Percentiles rank a stretch among this genome's conserved stretches.
These are phyloP conservation scores for Ustilago curta DNA, from an alignment of 1,284 basidiomycete genomes.

Conservation along the genomic window DNA sequence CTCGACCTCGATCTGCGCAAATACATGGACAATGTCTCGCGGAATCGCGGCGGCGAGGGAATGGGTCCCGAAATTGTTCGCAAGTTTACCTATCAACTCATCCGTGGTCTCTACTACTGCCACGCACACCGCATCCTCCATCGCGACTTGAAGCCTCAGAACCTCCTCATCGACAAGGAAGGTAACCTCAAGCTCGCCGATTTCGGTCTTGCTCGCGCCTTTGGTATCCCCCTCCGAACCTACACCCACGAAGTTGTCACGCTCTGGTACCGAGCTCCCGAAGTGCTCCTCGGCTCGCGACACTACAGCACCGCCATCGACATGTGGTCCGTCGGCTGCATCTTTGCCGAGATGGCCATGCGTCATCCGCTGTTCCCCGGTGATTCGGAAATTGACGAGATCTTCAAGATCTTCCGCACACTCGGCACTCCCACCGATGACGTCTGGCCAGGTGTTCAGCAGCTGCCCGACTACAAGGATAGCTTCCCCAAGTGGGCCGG, in stretches of 20 bases:
- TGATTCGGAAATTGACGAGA: slow-evolving; percentile 99
- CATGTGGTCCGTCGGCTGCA: slow-evolving; percentile 98
- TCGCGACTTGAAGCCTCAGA: slow-evolving; percentile 97
- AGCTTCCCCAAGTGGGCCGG: slow-evolving; percentile 95
- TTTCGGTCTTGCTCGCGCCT: slow-evolving; percentile 94
- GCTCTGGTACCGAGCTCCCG: slow-evolving; percentile 97
- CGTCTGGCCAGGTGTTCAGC: slow-evolving; percentile 88
- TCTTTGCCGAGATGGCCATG: slow-evolving; percentile 89
- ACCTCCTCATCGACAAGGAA: slow-evolving; percentile 87
- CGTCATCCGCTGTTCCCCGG: slow-evolving; percentile 94
- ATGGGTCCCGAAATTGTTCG: slow-evolving; percentile 82
- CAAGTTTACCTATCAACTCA: slow-evolving; percentile 90
- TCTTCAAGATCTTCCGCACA: slow-evolving; percentile 92
- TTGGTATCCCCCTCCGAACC: slow-evolving; percentile 96
- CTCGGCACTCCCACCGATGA: slow-evolving; percentile 91
- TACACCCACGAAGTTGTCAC: slow-evolving; percentile 98
- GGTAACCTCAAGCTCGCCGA: slow-evolving; percentile 77
- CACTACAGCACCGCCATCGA: slow-evolving; percentile 96
- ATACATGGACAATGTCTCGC: slow-evolving; percentile 82
- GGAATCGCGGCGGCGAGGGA: slow-evolving; percentile 72
- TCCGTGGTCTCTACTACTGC: slow-evolving; percentile 89
- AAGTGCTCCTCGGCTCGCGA: slow-evolving; percentile 92
- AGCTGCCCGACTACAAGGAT: slow-evolving; percentile 93
- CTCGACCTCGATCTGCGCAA: slow-evolving; percentile 93
- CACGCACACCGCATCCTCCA: slow-evolving; percentile 96